phyloP scores from a whole-genome alignment of 768 basidiomycete genomes.

The Auricularia sp. region DNA sequence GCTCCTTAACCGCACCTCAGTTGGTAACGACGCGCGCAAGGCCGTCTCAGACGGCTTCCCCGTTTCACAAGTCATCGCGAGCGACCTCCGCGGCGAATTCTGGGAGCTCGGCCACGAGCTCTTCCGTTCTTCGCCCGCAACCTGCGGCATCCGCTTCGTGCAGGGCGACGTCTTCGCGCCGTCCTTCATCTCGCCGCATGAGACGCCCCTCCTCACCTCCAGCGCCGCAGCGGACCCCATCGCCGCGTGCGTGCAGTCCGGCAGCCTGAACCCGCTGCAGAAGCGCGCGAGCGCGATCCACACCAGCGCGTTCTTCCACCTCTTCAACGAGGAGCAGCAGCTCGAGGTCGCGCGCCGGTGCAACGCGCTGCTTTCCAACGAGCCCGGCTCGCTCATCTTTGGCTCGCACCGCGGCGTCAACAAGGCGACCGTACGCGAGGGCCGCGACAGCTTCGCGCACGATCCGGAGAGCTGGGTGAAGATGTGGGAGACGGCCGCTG shows the following conservation, averaged over 20 bases:
- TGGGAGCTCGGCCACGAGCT: constrained; percentile 14
- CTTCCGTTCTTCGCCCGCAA: constrained; percentile 6
- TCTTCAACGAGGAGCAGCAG: constrained; percentile 35
- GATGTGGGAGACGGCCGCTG: background rate
- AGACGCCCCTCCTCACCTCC: background rate
- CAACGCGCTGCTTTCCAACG: constrained; percentile 31
- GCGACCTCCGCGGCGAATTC: constrained; percentile 9
- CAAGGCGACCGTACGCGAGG: background rate
- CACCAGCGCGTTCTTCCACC: constrained; percentile 18
- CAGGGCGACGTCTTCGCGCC: constrained; percentile 6
- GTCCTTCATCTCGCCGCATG: background rate
- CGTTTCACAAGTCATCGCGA: constrained; percentile 6
- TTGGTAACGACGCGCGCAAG: constrained; percentile 10
- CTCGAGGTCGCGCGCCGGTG: constrained; percentile 30
- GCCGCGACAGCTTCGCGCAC: background rate
- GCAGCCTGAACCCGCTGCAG: constrained; percentile 5
- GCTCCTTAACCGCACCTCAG: background rate
- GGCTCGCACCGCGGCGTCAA: constrained; percentile 24
- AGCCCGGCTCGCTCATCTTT: constrained; percentile 36
- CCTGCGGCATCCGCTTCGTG: constrained; percentile 7
- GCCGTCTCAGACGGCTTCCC: constrained; percentile 10
- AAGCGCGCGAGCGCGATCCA: constrained; percentile 12
- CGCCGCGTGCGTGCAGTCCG: background rate
- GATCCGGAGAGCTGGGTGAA: background rate
- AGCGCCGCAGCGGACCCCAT: constrained; percentile 1